phyloP scores from a whole-genome alignment of 768 basidiomycete genomes.

The Boletellus emodensis region DNA sequence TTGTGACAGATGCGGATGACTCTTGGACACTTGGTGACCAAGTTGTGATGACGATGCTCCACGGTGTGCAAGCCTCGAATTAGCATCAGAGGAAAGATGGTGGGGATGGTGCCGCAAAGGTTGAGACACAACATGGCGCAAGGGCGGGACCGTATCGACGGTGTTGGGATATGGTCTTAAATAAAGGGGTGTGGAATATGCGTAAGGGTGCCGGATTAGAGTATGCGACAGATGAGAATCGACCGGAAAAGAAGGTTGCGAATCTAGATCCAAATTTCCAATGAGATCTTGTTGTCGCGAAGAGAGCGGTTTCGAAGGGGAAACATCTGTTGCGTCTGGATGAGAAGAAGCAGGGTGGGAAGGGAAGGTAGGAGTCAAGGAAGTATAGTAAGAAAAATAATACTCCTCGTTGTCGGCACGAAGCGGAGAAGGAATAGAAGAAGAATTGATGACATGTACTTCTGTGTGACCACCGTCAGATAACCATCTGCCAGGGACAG shows the following conservation, averaged over 20 bases:
- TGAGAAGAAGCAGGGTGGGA: slow-evolving; percentile 11
- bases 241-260: slow-evolving; percentile 14
- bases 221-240: slow-evolving; percentile 18
- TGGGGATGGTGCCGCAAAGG: slow-evolving; percentile 20
- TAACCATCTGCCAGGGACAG: slow-evolving; percentile 18
- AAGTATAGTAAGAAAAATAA: slow-evolving; percentile 50
- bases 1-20: neutral
- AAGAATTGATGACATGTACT: slow-evolving; percentile 10
- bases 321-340: slow-evolving; percentile 2
- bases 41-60: slow-evolving; percentile 5
- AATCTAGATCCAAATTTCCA: slow-evolving; percentile 18
- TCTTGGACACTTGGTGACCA: neutral
- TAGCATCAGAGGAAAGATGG: neutral
- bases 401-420: slow-evolving; percentile 42
- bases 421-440: slow-evolving; percentile 19
- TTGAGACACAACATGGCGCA: slow-evolving; percentile 23
- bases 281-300: slow-evolving; percentile 13
- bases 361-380: slow-evolving; percentile 24
- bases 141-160: neutral
- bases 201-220: slow-evolving; percentile 48
- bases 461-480: slow-evolving; percentile 3
- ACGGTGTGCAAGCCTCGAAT: neutral
- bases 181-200: slow-evolving; percentile 34
- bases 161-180: slow-evolving; percentile 4
- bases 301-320: neutral